Evolutionary conservation across 208 protist species (phyloP), one percentile per base, ranked within the genome.

Genomic region (Leishmania mexicana): DNA sequence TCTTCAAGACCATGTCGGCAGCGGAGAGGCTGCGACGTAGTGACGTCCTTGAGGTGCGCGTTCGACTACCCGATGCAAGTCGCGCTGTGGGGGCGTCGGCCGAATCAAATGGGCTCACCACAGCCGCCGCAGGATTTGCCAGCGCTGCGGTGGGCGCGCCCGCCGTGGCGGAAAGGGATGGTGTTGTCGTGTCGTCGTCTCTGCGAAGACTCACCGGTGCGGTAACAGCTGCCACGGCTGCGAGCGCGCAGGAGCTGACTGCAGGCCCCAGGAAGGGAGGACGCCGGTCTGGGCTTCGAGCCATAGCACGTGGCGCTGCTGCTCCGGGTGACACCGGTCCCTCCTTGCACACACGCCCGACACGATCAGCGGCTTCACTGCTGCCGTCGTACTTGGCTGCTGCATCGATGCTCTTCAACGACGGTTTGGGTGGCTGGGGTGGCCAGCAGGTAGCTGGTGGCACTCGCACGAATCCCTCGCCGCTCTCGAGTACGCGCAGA

Each of bases 1-100:
- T 88, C 76, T 88, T 83, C 58, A 74, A 81, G 70, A 79, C 88
- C 64, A 88, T 88, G 60, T 80, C 83, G 0, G 45, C 83, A 7
- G 73, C 74, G 40, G 82, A 88, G 78, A 64, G 83, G n/a, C 53
- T 54, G 47, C 78, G 80, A 45, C 62, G 77, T 35, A 47, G 67
- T 4, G 80, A 86, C 49, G 42, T 90, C 28, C 72, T 90, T 31
- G 75, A 84, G 62, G 54, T 87, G 49, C 76, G 49, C 35, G 71
- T 17, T 45, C 4, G 3, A 19, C 2, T 65, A 54, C 28, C 70
- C 10, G 28, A 53, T 31, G 42, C 70, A 15, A 54, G n/a, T 28
- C 40, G 31, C 58, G 38, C 62, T 28, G 68, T 74, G 68, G 42
- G 10, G 1, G 24, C 45, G 24, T 42, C 67, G 67, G 67, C 19